A percentile compares a stretch with the other conserved stretches of the same genome.
phyloP scores from a whole-genome alignment of 108 stramenopile species.

The Craspedostauros australis region DNA sequence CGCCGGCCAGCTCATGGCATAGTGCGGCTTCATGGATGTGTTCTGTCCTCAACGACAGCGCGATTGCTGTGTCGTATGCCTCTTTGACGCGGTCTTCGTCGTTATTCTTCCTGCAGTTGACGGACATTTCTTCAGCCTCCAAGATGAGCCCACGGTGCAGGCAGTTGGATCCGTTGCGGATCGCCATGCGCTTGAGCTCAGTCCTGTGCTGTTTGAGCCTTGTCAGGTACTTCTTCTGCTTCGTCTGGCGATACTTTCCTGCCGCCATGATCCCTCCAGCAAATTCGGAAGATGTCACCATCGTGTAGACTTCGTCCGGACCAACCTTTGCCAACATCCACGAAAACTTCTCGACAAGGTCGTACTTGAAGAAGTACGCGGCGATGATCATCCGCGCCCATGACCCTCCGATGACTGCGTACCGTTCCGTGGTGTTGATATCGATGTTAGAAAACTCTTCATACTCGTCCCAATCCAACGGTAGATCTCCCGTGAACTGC shows the following conservation, averaged over 20 bases:
- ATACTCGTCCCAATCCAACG: constrained; percentile 14
- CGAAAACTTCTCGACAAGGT: constrained; percentile 15
- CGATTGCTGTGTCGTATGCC: constrained; percentile 22
- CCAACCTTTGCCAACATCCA: background rate
- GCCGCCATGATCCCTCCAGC: too few relatives aligned
- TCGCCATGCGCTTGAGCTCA: constrained; percentile 1
- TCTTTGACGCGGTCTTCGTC: constrained; percentile 3
- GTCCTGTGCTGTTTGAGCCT: constrained; percentile 1
- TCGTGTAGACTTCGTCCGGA: constrained; percentile 1
- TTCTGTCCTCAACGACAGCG: constrained; percentile 9
- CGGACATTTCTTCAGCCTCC: constrained; percentile 18
- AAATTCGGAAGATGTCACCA: too few relatives aligned
- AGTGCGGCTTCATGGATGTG: constrained; percentile 25
- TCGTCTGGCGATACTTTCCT: constrained; percentile 11
- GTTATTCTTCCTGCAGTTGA: too few relatives aligned
- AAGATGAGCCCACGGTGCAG: constrained; percentile 12
- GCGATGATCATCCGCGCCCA: constrained; percentile 16
- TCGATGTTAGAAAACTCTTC: background rate
- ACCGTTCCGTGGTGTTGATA: constrained; percentile 1
- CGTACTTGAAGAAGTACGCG: constrained; percentile 10
- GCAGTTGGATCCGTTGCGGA: constrained; percentile 5
- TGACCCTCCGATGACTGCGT: background rate
- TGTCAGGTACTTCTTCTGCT: background rate
- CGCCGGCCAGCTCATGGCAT: constrained; percentile 20
- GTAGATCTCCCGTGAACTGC: too few relatives aligned